phyloP scores from a whole-genome alignment of 2,329 filamentous ascomycete species.

The Phoma sp. region DNA sequence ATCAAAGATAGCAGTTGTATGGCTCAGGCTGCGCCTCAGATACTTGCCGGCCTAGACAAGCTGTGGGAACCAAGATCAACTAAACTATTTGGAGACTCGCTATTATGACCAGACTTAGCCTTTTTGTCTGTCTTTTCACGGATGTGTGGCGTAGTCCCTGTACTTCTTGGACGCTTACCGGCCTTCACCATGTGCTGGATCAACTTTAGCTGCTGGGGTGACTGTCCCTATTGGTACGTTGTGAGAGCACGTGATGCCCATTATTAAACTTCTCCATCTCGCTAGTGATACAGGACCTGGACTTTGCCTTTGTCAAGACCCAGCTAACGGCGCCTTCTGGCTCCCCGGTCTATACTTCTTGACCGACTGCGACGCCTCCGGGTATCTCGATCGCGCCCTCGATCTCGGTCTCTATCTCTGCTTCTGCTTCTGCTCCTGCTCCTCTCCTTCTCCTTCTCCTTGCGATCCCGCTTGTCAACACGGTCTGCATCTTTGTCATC shows the following conservation, averaged over 20 bases:
- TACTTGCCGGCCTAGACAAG: background rate
- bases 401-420: conserved; percentile 11
- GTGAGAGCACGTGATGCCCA: background rate
- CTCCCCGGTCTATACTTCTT: conserved; percentile 25
- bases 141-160: background rate
- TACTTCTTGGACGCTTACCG: background rate
- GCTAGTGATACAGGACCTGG: conserved; percentile 5
- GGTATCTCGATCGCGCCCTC: conserved; percentile 23
- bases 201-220: background rate
- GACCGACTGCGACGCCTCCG: conserved; percentile 27
- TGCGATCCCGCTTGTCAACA: conserved; percentile 22
- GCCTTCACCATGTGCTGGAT: background rate
- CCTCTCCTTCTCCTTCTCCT: conserved; percentile 36
- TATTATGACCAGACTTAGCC: background rate
- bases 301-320: background rate
- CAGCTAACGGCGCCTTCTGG: conserved; percentile 5
- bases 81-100: background rate
- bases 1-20: conserved; percentile 3
- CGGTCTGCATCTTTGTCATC: conserved; percentile 27
- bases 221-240: background rate
- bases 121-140: background rate
- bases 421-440: conserved; percentile 25
- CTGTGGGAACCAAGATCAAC: conserved; percentile 1
- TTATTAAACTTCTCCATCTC: conserved; percentile 2
- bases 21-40: conserved; percentile 11